Conservation (phyloP, 2,329 filamentous ascomycete genomes). For the Alternaria longipes region DNA sequence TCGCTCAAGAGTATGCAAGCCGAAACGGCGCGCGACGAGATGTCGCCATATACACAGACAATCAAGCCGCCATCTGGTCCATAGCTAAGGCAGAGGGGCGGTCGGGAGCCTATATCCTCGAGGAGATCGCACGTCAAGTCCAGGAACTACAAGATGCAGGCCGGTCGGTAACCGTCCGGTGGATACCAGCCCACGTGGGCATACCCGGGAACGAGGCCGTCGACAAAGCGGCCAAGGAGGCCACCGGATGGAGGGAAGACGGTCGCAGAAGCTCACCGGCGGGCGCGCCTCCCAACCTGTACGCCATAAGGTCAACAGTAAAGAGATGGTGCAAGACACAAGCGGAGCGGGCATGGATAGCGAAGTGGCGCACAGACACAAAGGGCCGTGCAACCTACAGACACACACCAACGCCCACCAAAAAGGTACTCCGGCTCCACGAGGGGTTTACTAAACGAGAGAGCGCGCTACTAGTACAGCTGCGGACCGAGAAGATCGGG, state of each 20-base stretch:
- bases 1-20: slow-evolving; percentile 25
- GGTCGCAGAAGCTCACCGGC: background rate
- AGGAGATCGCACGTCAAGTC: slow-evolving; percentile 23
- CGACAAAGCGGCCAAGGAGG: background rate
- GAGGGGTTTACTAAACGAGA: slow-evolving; percentile 19
- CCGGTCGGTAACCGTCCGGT: background rate
- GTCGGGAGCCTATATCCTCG: slow-evolving; percentile 26
- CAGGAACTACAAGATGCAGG: slow-evolving; percentile 13
- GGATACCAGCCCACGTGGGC: background rate
- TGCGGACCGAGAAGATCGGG: slow-evolving; percentile 26
- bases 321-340: background rate
- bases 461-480: slow-evolving; percentile 25
- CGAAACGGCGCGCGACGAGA: slow-evolving; percentile 10
- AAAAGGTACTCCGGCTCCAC: slow-evolving; percentile 20
- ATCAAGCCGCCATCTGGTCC: slow-evolving; percentile 24
- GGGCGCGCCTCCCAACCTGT: background rate
- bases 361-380: background rate
- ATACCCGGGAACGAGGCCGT: slow-evolving; percentile 5
- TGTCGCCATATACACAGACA: too few relatives aligned
- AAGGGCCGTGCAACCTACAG: background rate
- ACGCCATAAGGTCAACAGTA: background rate
- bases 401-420: background rate
- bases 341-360: background rate
- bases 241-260: background rate
- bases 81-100: slow-evolving; percentile 23